Base-by-base conservation (phyloP, 2,329 filamentous ascomycete species). In the Penicillium polonicum region DNA sequence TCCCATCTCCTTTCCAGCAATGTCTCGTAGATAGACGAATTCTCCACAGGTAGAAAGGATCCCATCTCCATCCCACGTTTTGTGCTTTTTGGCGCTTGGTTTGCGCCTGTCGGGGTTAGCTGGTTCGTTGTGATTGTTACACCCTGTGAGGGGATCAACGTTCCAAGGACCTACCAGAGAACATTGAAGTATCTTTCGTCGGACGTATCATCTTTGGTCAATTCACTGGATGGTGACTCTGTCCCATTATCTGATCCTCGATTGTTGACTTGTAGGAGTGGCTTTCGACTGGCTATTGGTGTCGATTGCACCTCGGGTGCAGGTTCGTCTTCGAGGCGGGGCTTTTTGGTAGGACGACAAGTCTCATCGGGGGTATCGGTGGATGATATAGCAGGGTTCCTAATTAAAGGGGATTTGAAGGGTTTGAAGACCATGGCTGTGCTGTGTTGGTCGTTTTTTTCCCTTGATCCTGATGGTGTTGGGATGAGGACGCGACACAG, bases 11-110 rank as follows among this genome's bases (percentile, higher is more conserved):
- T 81, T 83, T 3, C 88, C 88, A 0, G 82, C 82, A 12, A 83
- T 79, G 68, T 90, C 85, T 58, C 85, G 83, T 17, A 90, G 77
- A 52, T 78, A 79, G 4, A 83, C 86, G 67, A 82, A 82, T 4
- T 85, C 85, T 36, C 79, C 80, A 2, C 76, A 73, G 4, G 88
- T 78, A 4, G 79, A 78, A 9, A 90, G 77, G 2, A 89, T 79
- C 2, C 87, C 88, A 72, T 91, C 88, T 2, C 88, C 87, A 66
- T 90, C 88, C 87, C 88, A 91, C 5, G 86, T 90, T 70, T 90
- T 90, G 72, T 90, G 85, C 74, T 90, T 91, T 72, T 89, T 90
- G 6, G 78, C 82, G 0, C 86, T 89, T 51, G 82, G 83, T 71
- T 88, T 89, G 21, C 88, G 84, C 87, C 84, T 85, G 46, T 9